phyloP scores from a whole-genome alignment of 257 asterid species.

The Cinchona pubescens region DNA sequence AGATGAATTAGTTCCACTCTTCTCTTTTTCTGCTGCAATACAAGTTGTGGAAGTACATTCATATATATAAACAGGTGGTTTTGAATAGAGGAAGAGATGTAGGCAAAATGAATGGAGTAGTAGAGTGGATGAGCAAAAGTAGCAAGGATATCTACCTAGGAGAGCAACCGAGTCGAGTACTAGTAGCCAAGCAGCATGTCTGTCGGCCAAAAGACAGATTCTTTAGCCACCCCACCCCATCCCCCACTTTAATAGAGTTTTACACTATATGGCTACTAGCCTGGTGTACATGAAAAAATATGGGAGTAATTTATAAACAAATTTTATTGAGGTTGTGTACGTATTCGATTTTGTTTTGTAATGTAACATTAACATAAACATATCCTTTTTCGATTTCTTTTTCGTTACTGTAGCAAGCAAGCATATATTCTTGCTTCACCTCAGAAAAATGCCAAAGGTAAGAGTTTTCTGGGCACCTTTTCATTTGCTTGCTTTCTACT shows the following conservation, averaged over 20 bases:
- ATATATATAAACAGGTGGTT: not conserved
- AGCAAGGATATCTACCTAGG: not conserved
- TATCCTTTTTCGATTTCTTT: slow-evolving; percentile 13
- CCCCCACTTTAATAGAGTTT: no score
- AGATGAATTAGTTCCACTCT: not conserved
- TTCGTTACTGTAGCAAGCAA: slow-evolving; percentile 12
- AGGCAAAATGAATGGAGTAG: slow-evolving; percentile 1
- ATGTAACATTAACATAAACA: slow-evolving; percentile 7
- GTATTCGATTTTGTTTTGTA: not conserved
- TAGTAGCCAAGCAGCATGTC: not conserved
- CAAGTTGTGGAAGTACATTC: not conserved
- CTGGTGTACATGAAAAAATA: slow-evolving; percentile 59
- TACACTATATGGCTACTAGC: no score
- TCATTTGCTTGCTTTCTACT: slow-evolving; percentile 87
- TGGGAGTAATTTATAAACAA: slow-evolving; percentile 25
- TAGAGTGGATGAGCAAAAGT: not conserved
- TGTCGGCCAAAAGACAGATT: slow-evolving; percentile 37
- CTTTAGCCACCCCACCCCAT: slow-evolving; percentile 41
- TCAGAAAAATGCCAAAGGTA: slow-evolving; percentile 31
- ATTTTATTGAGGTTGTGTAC: slow-evolving; percentile 12
- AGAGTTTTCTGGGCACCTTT: slow-evolving; percentile 23
- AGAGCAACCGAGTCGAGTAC: not conserved
- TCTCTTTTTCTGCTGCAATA: not conserved
- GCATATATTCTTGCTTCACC: slow-evolving; percentile 85
- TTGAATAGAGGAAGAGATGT: not conserved